Percentiles rank a stretch among this genome's conserved stretches.
These are phyloP conservation scores for Calycina herbarum DNA, from an alignment of 2,329 filamentous ascomycete genomes.

Conservation along the genomic window DNA sequence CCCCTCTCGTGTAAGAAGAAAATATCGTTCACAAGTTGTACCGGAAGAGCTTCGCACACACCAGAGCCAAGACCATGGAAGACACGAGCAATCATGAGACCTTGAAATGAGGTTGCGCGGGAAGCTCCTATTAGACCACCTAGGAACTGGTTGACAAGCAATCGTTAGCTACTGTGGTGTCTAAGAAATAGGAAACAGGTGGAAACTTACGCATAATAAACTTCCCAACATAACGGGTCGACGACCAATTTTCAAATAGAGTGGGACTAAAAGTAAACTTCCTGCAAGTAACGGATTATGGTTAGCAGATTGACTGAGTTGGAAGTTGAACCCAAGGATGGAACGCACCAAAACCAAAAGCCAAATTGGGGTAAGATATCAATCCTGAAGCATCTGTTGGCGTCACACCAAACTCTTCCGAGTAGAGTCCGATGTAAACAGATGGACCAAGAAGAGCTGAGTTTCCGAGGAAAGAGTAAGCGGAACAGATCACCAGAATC, in stretches of 20 bases:
- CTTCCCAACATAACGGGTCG: constrained; percentile 31
- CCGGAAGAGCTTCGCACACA: constrained; percentile 38
- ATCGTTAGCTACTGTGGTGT: too few relatives aligned
- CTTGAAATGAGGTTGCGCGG: constrained; percentile 23
- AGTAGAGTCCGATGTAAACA: constrained; percentile 57
- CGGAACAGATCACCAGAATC: constrained; percentile 54
- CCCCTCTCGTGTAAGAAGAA: constrained; percentile 49
- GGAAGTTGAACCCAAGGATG: neutral
- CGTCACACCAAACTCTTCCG: constrained; percentile 52
- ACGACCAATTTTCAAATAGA: constrained; percentile 47
- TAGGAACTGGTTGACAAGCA: constrained; percentile 17
- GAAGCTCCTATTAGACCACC: constrained; percentile 29
- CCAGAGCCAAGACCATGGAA: constrained; percentile 32
- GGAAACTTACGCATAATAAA: constrained; percentile 11
- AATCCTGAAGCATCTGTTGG: constrained; percentile 53
- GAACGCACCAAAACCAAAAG: constrained; percentile 54
- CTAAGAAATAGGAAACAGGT: neutral
- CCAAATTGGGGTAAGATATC: constrained; percentile 60
- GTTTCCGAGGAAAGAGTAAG: constrained; percentile 61
- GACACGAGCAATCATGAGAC: constrained; percentile 31
- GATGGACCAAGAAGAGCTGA: constrained; percentile 56
- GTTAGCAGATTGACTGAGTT: neutral
- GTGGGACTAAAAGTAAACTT: constrained; percentile 55
- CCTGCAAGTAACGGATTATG: constrained; percentile 32
- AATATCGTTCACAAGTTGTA: constrained; percentile 44